Percentiles rank a stretch among this genome's conserved stretches.
These are phyloP conservation scores for Torulaspora indica DNA, from an alignment of 805 yeast genomes.

Conservation along the genomic window DNA sequence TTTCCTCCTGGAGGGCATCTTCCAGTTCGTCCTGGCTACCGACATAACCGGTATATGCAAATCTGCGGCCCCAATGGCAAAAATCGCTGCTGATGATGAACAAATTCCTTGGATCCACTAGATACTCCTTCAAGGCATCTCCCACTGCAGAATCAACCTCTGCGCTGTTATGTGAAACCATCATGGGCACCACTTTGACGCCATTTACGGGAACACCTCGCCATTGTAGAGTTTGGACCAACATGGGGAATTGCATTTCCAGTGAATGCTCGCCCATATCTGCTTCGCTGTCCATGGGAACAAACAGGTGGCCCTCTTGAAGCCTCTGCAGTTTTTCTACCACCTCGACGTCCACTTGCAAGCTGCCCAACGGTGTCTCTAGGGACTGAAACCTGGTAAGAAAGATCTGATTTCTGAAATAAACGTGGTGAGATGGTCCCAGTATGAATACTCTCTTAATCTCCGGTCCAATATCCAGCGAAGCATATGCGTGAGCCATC, in stretches of 20 bases:
- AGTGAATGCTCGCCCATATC: slow-evolving; percentile 89
- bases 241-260: slow-evolving; percentile 85
- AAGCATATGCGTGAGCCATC: slow-evolving; percentile 69
- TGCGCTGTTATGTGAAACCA: slow-evolving; percentile 62
- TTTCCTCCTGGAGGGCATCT: slow-evolving; percentile 34
- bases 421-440: slow-evolving; percentile 93
- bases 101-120: slow-evolving; percentile 51
- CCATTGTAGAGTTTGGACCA: slow-evolving; percentile 47
- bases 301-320: slow-evolving; percentile 37
- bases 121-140: slow-evolving; percentile 45
- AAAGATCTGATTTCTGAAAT: slow-evolving; percentile 57
- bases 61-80: slow-evolving; percentile 87
- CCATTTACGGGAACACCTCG: slow-evolving; percentile 36
- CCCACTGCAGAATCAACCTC: slow-evolving; percentile 45
- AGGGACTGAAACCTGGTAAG: slow-evolving; percentile 50
- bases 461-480: slow-evolving; percentile 49
- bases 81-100: slow-evolving; percentile 86
- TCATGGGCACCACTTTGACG: slow-evolving; percentile 66
- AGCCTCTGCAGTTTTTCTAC: slow-evolving; percentile 34
- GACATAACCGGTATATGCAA: slow-evolving; percentile 53
- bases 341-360: slow-evolving; percentile 57
- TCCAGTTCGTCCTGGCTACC: slow-evolving; percentile 25
- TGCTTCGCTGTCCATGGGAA: slow-evolving; percentile 49
- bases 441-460: slow-evolving; percentile 66
- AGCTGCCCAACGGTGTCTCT: slow-evolving; percentile 78